Evolutionary conservation across 768 basidiomycete species (phyloP).

Genomic region (Amylocystis lapponica): DNA sequence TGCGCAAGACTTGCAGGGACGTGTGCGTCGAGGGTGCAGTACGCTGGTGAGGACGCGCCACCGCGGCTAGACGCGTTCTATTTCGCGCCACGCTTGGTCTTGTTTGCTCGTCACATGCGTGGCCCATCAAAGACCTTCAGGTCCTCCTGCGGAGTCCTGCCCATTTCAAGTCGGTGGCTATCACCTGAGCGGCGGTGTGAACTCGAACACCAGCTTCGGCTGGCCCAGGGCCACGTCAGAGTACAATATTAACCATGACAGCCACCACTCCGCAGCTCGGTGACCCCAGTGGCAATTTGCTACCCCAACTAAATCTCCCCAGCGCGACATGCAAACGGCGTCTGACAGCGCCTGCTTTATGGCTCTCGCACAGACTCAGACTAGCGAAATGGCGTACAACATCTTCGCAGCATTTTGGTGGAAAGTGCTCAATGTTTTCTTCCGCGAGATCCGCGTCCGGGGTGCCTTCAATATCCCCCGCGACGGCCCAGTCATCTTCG

Average conservation of each 20-base stretch:
- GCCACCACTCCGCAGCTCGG: too few species aligned
- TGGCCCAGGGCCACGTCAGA: too few species aligned
- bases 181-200: too few species aligned
- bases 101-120: conserved; percentile 1
- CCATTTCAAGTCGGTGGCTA: too few species aligned
- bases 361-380: too few species aligned
- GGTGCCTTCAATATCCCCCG: conserved; percentile 93
- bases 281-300: too few species aligned
- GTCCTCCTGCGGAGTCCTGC: background rate
- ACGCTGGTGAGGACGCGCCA: conserved; percentile 2
- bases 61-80: conserved; percentile 12
- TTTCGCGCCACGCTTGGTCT: conserved; percentile 3
- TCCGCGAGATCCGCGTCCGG: conserved; percentile 89
- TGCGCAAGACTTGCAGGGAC: background rate
- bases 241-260: too few species aligned
- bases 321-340: too few species aligned
- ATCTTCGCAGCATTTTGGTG: conserved; percentile 77
- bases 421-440: conserved; percentile 86
- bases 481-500: conserved; percentile 89
- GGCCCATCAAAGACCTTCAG: background rate
- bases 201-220: too few species aligned
- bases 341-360: too few species aligned
- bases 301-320: too few species aligned
- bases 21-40: background rate
- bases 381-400: too few species aligned